Evolutionary conservation across 805 yeast species (phyloP).

Genomic region (Cyberlindnera euphorbiae): DNA sequence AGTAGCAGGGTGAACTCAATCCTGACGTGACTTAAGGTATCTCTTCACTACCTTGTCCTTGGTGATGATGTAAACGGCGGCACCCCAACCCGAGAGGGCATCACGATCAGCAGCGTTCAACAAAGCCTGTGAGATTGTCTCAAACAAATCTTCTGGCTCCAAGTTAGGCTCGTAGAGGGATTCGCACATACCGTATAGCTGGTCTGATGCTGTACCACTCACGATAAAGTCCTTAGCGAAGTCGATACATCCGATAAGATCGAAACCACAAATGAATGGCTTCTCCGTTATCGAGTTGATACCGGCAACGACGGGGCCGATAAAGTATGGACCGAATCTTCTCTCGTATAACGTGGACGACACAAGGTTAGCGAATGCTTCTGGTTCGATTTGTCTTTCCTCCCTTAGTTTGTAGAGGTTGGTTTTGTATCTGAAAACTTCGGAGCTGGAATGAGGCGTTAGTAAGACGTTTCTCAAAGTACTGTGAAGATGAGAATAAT

Average conservation of each 20-base stretch:
- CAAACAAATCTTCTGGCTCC: constrained; percentile 93
- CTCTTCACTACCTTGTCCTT: constrained; percentile 88
- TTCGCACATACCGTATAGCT: constrained; percentile 98
- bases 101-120: constrained; percentile 96
- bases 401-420: constrained; percentile 88
- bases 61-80: constrained; percentile 85
- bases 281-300: constrained; percentile 72
- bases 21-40: constrained; percentile 91
- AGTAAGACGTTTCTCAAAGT: neutral
- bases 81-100: constrained; percentile 98
- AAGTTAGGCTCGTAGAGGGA: constrained; percentile 88
- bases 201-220: constrained; percentile 95
- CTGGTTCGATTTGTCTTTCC: constrained; percentile 89
- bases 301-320: constrained; percentile 97
- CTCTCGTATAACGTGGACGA: constrained; percentile 85
- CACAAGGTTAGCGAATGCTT: constrained; percentile 87
- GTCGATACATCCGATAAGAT: constrained; percentile 94
- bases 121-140: constrained; percentile 90
- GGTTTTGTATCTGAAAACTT: constrained; percentile 76
- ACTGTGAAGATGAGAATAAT: neutral
- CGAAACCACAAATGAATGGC: constrained; percentile 95
- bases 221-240: constrained; percentile 92
- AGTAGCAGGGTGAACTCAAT: too few relatives aligned
- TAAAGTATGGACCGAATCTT: constrained; percentile 94
- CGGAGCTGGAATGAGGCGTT: constrained; percentile 32